Percentiles rank a stretch among this genome's conserved stretches.
phyloP scores from a whole-genome alignment of 2,329 filamentous ascomycete species.

The Xylariaceae sp. region DNA sequence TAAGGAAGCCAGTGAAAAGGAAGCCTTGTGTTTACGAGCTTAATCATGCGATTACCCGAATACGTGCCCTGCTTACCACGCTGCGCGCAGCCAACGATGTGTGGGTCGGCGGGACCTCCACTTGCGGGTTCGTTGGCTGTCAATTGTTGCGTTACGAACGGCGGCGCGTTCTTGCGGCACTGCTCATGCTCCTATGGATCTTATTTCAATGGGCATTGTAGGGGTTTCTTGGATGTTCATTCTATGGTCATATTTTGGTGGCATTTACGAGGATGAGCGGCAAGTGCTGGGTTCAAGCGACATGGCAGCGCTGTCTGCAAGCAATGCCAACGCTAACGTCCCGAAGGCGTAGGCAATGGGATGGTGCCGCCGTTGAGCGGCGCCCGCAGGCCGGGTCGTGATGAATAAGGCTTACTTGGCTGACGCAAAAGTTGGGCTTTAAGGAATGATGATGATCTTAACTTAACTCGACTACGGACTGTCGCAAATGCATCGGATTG shows the following conservation, averaged over 20 bases:
- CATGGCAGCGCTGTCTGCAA: not conserved
- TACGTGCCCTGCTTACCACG: not conserved
- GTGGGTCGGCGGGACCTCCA: conserved; percentile 6
- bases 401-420: conserved; percentile 10
- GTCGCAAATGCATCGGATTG: not conserved
- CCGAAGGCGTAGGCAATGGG: not conserved
- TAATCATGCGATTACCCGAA: not conserved
- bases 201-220: not conserved
- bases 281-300: not conserved
- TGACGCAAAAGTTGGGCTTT: conserved; percentile 2
- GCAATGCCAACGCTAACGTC: not conserved
- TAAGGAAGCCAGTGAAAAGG: conserved; percentile 18
- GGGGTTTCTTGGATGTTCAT: not conserved
- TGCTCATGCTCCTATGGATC: not conserved
- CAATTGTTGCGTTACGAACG: conserved; percentile 27
- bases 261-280: not conserved
- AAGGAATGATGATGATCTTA: not conserved
- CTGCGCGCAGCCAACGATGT: not conserved
- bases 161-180: conserved; percentile 23
- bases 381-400: not conserved
- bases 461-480: conserved; percentile 2
- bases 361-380: not conserved
- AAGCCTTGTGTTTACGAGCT: not conserved
- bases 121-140: conserved; percentile 6
- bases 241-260: not conserved